Evolutionary conservation across 78 protist species (phyloP), one percentile per base, ranked within the genome.

Genomic region (Dictyostelium brefeldianum): DNA sequence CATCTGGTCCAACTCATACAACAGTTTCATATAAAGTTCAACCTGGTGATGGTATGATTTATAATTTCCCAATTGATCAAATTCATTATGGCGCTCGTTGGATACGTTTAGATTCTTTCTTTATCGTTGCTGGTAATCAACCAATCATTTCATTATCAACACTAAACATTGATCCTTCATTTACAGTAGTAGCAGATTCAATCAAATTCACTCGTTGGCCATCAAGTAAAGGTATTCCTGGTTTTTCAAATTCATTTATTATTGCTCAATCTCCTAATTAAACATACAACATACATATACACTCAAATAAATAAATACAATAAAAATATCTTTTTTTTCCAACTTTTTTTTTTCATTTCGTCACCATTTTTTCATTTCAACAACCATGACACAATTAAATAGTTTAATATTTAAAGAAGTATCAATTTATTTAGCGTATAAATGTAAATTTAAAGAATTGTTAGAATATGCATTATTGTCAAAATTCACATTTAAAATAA

Each of bases 61-160:
- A 74, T 15, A 43, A 59, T 43, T 87, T 47, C 36, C 29, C 20
- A 0, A 54, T 87, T 17, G 69, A 73, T n/a, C 93, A 87, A 77
- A 27, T 36, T 18, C 93, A 87, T 15, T 87, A 87, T 87, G 93
- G 93, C 10, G 93, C 93, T 4, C 27, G 93, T n/a, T 87, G 93
- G 93, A 77, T 87, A 27, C 77, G 78, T 8, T 27, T 87, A 41
- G 84, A 87, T 29, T 64, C 79, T 14, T 87, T 87, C 20, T 87
- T 59, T 25, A 75, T 87, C 5, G 79, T 77, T 6, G 41, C 64
- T 9, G 84, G 84, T 27, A 77, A 17, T 50, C 79, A 22, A 25
- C 84, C 93, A 25, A 87, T 50, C 14, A 62, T 87, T 15, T 43
- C 80, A 12, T 10, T 87, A 5, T 65, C 79, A 3, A 65, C 18